Evolutionary conservation across 2,329 filamentous ascomycete species (phyloP).

Genomic region (Fusarium pilosicola): DNA sequence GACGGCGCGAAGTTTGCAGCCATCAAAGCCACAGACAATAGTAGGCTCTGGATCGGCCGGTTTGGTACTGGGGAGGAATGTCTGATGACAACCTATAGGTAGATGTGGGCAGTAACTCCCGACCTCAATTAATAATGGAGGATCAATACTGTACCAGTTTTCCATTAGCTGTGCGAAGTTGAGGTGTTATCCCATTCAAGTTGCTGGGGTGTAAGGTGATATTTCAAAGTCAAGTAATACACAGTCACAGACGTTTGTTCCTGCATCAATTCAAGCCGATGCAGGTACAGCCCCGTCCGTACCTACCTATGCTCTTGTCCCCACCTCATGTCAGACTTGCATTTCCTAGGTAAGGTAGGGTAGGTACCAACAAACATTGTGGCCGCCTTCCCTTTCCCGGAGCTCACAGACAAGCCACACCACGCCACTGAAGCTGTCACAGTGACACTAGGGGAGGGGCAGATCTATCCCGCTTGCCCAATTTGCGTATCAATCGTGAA

Average conservation of each 20-base stretch:
- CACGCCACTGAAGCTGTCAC: slow-evolving; percentile 22
- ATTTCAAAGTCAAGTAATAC: not conserved
- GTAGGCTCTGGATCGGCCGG: slow-evolving; percentile 1
- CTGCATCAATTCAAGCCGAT: not conserved
- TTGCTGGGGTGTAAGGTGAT: not conserved
- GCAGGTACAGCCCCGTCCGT: slow-evolving; percentile 1
- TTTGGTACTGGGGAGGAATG: slow-evolving; percentile 28
- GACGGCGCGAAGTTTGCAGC: slow-evolving; percentile 26
- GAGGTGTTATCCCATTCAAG: not conserved
- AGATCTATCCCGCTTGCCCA: slow-evolving; percentile 22
- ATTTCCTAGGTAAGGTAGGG: not conserved
- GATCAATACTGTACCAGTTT: too few relatives aligned
- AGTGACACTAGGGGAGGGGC: slow-evolving; percentile 9
- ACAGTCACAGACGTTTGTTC: not conserved
- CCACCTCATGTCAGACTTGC: not conserved
- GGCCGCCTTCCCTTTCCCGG: slow-evolving; percentile 22
- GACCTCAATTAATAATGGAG: not conserved
- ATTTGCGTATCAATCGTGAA: slow-evolving; percentile 14
- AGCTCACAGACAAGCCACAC: slow-evolving; percentile 21
- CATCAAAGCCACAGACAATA: slow-evolving; percentile 13
- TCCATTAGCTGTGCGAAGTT: not conserved
- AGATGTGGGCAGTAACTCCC: not conserved
- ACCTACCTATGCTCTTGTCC: slow-evolving; percentile 15
- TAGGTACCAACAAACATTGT: not conserved
- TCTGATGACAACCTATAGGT: not conserved